phyloP scores from a whole-genome alignment of 108 stramenopile species.

The Epithemia pelagica region DNA sequence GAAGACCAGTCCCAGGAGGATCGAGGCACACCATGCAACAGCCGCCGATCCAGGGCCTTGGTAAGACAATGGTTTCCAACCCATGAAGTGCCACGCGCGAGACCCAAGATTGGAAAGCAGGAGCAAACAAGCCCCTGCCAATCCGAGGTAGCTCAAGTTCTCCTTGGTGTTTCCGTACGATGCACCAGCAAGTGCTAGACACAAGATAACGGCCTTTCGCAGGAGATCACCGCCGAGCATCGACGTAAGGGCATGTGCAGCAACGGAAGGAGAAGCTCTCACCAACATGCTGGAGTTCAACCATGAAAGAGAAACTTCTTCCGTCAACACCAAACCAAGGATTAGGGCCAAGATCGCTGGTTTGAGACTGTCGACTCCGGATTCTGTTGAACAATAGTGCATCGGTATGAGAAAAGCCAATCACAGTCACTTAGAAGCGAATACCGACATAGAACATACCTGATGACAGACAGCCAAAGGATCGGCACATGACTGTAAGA shows the following conservation, averaged over 20 bases:
- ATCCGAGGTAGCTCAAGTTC: slow-evolving; percentile 31
- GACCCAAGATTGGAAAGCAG: slow-evolving; percentile 67
- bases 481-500: slow-evolving; percentile 23
- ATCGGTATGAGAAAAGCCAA: background rate
- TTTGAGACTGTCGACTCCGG: slow-evolving; percentile 9
- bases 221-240: slow-evolving; percentile 35
- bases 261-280: slow-evolving; percentile 34
- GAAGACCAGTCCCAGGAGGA: slow-evolving; percentile 42
- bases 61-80: slow-evolving; percentile 40
- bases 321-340: slow-evolving; percentile 37
- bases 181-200: slow-evolving; percentile 33
- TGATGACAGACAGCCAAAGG: background rate
- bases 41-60: slow-evolving; percentile 28
- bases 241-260: slow-evolving; percentile 31
- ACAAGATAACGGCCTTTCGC: slow-evolving; percentile 25
- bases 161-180: slow-evolving; percentile 19
- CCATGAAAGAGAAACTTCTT: slow-evolving; percentile 39
- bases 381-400: background rate
- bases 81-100: slow-evolving; percentile 57
- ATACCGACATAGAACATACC: background rate
- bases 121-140: slow-evolving; percentile 33
- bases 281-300: slow-evolving; percentile 42
- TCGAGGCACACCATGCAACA: slow-evolving; percentile 33
- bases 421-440: no score
- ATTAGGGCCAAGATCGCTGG: slow-evolving; percentile 35